Conservation (phyloP, 148 eudicot species). For the Rhododendron vialii region DNA sequence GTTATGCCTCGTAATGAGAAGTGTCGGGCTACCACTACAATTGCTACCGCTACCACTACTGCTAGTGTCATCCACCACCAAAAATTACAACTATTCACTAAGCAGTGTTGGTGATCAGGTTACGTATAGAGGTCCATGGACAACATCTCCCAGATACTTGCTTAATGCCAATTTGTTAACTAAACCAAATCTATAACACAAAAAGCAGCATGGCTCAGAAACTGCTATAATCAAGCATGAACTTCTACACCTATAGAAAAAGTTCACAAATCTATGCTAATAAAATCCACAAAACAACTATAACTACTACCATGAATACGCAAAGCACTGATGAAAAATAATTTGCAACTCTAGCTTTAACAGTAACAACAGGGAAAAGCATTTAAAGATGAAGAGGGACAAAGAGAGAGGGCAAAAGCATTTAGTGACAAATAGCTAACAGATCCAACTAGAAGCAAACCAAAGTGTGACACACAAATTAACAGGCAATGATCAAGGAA, state of each 20-base stretch:
- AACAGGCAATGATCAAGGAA: background rate
- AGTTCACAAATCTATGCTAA: background rate
- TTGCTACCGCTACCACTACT: background rate
- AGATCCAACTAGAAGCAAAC: slow-evolving; percentile 3
- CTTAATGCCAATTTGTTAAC: background rate
- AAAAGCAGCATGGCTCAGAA: slow-evolving; percentile 2
- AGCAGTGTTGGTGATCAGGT: background rate
- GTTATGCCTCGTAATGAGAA: background rate
- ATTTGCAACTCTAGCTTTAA: background rate
- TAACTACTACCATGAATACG: background rate
- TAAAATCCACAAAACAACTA: background rate
- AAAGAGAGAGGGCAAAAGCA: background rate
- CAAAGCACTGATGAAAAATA: background rate
- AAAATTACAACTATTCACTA: background rate
- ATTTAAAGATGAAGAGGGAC: background rate
- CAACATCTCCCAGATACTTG: background rate
- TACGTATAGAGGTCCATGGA: background rate
- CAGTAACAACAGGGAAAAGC: background rate
- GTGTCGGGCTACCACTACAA: background rate
- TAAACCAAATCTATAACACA: background rate
- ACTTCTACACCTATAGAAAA: background rate
- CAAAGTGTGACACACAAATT: background rate
- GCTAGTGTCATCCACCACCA: background rate
- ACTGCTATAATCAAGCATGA: background rate
- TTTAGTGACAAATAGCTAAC: background rate